Conservation (phyloP, 225 moss, liverwort and hornwort species). For the Polytrichum formosum region DNA sequence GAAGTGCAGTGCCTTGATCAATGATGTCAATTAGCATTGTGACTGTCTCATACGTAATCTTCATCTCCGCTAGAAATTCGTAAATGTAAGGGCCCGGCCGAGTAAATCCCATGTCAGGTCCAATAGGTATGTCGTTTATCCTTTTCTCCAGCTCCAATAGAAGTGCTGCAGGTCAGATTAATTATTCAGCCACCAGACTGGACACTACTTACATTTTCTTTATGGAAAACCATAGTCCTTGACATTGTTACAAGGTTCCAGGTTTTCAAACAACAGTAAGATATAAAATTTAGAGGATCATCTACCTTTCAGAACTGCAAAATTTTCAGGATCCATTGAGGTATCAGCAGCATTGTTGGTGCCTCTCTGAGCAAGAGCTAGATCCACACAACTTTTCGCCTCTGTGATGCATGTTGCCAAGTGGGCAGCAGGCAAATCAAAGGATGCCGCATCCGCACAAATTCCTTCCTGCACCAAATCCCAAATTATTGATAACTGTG, state of each 20-base stretch:
- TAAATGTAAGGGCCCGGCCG: constrained; percentile 87
- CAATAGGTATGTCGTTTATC: constrained; percentile 75
- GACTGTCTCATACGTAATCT: constrained; percentile 91
- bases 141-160: constrained; percentile 91
- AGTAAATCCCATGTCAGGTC: constrained; percentile 86
- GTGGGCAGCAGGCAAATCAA: constrained; percentile 94
- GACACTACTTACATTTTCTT: background rate
- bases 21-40: constrained; percentile 92
- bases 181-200: background rate
- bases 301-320: constrained; percentile 93
- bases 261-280: background rate
- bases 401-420: constrained; percentile 89
- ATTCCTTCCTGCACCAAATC: constrained; percentile 73
- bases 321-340: constrained; percentile 91
- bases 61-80: constrained; percentile 90
- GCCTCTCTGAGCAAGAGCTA: constrained; percentile 73
- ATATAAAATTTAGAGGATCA: no score
- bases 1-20: constrained; percentile 80
- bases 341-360: constrained; percentile 85
- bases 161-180: constrained; percentile 62
- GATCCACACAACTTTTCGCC: constrained; percentile 81
- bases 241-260: background rate
- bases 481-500: constrained; percentile 17
- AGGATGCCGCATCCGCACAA: constrained; percentile 97
- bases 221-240: background rate